Conservation (phyloP, 257 asterid species). For the Solanum gracilifrons region DNA sequence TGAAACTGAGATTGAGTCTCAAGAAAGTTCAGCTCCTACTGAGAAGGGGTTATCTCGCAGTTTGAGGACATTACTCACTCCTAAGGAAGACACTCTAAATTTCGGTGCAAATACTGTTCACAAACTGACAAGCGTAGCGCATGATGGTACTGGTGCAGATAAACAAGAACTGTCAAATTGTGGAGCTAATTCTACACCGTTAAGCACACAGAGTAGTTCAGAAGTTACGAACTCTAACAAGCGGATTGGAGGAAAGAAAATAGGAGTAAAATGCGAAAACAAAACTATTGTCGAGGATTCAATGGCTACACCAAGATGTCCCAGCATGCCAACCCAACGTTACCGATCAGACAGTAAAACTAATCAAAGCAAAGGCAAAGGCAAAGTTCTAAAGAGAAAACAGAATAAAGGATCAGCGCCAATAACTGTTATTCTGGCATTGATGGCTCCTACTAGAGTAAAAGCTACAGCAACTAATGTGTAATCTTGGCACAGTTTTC, state of each 20-base stretch:
- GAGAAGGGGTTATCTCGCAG: neutral
- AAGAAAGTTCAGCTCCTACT: neutral
- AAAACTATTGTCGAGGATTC: neutral
- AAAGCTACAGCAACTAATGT: neutral
- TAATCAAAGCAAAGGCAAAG: neutral
- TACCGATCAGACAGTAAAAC: neutral
- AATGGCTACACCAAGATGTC: slow-evolving; percentile 3
- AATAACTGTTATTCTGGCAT: neutral
- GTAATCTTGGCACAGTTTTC: neutral
- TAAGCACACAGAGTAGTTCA: neutral
- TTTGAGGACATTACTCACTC: neutral
- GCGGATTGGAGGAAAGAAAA: neutral
- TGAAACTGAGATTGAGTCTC: neutral
- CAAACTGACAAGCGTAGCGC: neutral
- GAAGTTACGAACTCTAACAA: neutral
- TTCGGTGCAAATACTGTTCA: neutral
- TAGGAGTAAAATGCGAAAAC: neutral
- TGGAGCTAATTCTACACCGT: neutral
- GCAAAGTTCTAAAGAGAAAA: neutral
- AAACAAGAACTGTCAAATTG: neutral
- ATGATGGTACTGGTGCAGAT: neutral
- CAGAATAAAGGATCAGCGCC: neutral
- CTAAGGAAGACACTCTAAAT: neutral
- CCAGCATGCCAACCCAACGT: neutral
- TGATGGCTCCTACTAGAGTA: neutral